Percentiles rank a stretch among this genome's conserved stretches.
Evolutionary conservation across 345 rosid genomes (phyloP).

Genomic region (Balakata baccata): DNA sequence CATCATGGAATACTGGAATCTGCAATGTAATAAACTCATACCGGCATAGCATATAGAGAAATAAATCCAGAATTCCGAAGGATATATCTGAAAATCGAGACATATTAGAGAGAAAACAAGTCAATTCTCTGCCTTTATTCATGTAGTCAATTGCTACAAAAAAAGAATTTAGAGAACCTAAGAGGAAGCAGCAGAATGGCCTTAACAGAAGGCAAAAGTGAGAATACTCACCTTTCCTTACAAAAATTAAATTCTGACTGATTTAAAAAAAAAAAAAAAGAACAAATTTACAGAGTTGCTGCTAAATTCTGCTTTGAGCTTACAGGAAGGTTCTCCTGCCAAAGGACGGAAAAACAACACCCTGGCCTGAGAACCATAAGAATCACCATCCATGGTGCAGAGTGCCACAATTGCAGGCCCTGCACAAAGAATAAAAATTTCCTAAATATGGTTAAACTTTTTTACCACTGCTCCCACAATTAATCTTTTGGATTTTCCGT

Average conservation of each 20-base stretch:
- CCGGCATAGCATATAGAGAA: no score
- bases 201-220: slow-evolving; percentile 20
- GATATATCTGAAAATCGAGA: background rate
- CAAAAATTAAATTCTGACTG: slow-evolving; percentile 22
- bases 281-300: slow-evolving; percentile 38
- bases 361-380: slow-evolving; percentile 52
- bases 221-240: slow-evolving; percentile 35
- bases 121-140: slow-evolving; percentile 33
- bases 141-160: no score
- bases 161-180: slow-evolving; percentile 46
- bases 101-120: slow-evolving; percentile 1
- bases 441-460: slow-evolving; percentile 48
- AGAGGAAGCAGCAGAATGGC: slow-evolving; percentile 39
- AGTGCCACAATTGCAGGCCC: slow-evolving; percentile 35
- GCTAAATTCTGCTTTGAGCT: slow-evolving; percentile 38
- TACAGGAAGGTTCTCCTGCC: slow-evolving; percentile 49
- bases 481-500: slow-evolving; percentile 32
- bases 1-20: no score
- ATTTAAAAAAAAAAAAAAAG: background rate
- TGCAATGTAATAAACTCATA: no score
- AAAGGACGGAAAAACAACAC: slow-evolving; percentile 41
- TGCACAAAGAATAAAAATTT: slow-evolving; percentile 57
- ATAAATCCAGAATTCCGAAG: background rate
- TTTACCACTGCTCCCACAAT: slow-evolving; percentile 43
- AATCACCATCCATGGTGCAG: slow-evolving; percentile 45